A percentile compares a stretch with the other conserved stretches of the same genome.
These are phyloP conservation scores for Aspergillus ruber DNA, from an alignment of 2,329 filamentous ascomycete genomes.

Conservation along the genomic window DNA sequence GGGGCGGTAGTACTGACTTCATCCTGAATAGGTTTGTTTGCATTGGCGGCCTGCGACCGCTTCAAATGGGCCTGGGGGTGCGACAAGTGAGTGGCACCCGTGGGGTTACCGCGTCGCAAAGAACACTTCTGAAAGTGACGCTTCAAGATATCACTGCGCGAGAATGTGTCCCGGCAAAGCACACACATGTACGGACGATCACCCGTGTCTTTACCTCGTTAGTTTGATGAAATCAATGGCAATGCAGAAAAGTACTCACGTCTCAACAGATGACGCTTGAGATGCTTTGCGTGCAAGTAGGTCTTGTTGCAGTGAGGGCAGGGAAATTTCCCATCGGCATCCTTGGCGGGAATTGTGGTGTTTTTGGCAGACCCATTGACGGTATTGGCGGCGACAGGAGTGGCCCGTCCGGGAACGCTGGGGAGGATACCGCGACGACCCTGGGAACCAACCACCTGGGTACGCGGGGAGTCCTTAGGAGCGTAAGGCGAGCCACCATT, in stretches of 20 bases:
- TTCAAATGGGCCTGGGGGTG: conserved; percentile 86
- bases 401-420: conserved; percentile 78
- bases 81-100: conserved; percentile 86
- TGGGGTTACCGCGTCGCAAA: conserved; percentile 89
- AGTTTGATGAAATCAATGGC: conserved; percentile 4
- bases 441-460: conserved; percentile 91
- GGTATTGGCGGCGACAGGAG: conserved; percentile 59
- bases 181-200: conserved; percentile 98
- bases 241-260: conserved; percentile 60
- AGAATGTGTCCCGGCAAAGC: conserved; percentile 95
- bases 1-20: conserved; percentile 40
- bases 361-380: conserved; percentile 65
- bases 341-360: conserved; percentile 82
- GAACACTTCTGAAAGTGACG: conserved; percentile 99
- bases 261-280: conserved; percentile 91
- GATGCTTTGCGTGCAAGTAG: conserved; percentile 92
- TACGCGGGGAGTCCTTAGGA: conserved; percentile 44
- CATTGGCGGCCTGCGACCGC: conserved; percentile 51
- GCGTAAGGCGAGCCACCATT: conserved; percentile 33
- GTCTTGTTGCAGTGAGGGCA: conserved; percentile 98
- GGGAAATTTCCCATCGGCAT: conserved; percentile 95
- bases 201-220: conserved; percentile 66
- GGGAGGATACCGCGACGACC: conserved; percentile 86
- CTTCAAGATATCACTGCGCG: conserved; percentile 94
- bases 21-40: conserved; percentile 38